Evolutionary conservation across 176 grass and related monocot genomes (phyloP).

Genomic region (Melocanna baccifera): DNA sequence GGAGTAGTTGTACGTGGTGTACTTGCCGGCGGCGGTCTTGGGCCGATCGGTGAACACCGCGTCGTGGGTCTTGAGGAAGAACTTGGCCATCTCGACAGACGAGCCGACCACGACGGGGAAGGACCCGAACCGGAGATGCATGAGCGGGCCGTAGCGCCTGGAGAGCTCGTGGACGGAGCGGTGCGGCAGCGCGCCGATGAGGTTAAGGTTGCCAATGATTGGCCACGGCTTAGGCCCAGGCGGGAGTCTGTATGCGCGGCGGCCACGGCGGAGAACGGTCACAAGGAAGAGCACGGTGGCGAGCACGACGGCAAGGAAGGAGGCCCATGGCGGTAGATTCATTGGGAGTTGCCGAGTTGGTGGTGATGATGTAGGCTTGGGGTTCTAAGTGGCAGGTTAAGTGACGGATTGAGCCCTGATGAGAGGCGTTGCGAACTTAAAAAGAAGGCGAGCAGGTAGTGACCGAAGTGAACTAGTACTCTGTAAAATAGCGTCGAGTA

Average conservation of each 20-base stretch:
- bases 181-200: constrained; percentile 32
- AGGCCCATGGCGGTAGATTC: constrained; percentile 25
- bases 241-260: constrained; percentile 29
- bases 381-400: not conserved
- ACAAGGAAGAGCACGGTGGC: constrained; percentile 17
- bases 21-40: constrained; percentile 13
- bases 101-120: constrained; percentile 38
- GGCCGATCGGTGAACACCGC: constrained; percentile 36
- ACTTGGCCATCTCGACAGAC: constrained; percentile 31
- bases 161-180: constrained; percentile 46
- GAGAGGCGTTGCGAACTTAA: not conserved
- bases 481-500: no score
- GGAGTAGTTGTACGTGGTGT: constrained; percentile 17
- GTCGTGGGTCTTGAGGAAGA: constrained; percentile 47
- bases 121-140: constrained; percentile 37
- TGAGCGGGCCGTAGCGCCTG: constrained; percentile 35
- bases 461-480: no score
- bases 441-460: not conserved
- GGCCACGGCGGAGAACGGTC: not conserved
- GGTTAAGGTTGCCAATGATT: constrained; percentile 54
- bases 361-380: not conserved
- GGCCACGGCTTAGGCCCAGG: constrained; percentile 42
- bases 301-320: not conserved
- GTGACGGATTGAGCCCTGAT: not conserved
- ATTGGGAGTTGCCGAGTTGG: not conserved